Evolutionary conservation across 306 rosid genomes (phyloP), one percentile per base, ranked within the genome.

Genomic region (Psophocarpus tetragonolobus): DNA sequence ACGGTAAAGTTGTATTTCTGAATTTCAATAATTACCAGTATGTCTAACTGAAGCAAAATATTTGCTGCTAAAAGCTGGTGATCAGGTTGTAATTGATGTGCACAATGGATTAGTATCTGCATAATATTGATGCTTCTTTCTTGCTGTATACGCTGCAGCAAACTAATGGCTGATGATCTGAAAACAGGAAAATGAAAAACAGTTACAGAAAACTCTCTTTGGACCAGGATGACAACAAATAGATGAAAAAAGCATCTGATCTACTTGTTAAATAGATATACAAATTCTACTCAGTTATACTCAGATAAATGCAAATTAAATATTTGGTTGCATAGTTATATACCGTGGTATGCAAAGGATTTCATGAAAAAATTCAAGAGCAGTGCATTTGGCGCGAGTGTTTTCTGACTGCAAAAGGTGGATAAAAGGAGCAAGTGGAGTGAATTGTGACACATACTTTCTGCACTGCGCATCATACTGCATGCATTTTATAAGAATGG

Each of bases 301-400:
- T 62, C 24, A 26, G 20, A 73, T 18, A 39, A 73, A 68, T 32
- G 48, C 10, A 39, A 72, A 32, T 53, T 56, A 45, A 70, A 68
- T 38, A 79, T 68, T 45, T 71, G 75, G 76, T 26, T 64, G 50
- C 29, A 17, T 53, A 18, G 77, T 75, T 75, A 77, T 42, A 75
- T 87, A 91, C 97, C 94, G 65, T 36, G 97, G 97, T 77, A 85
- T 82, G 79, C 90, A 83, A 65, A 91, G 94, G 78, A 85, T 78
- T 85, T 91, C 94, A 62, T 89, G 91, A 68, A 91, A 86, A 75
- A 83, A 90, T 53, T 91, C 94, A 4, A 91, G 92, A 35, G 97
- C 91, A 14, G 57, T 61, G 71, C 84, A 81, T 73, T 85, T 84
- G 73, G 94, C 89, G 1, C 76, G 88, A 38, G 80, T 71, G 50